Conservation (phyloP, 805 yeast genomes). For the Ogataea neopini region DNA sequence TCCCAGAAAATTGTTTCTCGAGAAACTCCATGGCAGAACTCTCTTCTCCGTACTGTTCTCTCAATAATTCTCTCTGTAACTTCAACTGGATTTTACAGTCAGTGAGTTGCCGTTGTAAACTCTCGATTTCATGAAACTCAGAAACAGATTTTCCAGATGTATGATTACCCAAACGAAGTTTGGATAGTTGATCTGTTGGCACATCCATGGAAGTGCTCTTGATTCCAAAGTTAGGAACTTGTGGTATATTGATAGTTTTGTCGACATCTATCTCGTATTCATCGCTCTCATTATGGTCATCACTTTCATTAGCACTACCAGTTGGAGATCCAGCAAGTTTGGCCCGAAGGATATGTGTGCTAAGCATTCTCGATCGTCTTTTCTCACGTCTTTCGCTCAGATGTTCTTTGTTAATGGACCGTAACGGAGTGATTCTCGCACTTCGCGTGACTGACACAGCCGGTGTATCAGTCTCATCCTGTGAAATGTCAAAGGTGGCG, state of each 20-base stretch:
- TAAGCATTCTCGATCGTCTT: slow-evolving; percentile 21
- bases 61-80: slow-evolving; percentile 33
- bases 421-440: not conserved
- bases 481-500: slow-evolving; percentile 12
- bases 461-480: not conserved
- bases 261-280: slow-evolving; percentile 20
- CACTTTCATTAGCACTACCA: slow-evolving; percentile 13
- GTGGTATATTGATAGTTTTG: slow-evolving; percentile 20
- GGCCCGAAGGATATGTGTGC: slow-evolving; percentile 16
- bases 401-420: slow-evolving; percentile 9
- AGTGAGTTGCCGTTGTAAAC: slow-evolving; percentile 33
- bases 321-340: slow-evolving; percentile 24
- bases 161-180: not conserved
- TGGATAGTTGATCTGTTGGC: not conserved
- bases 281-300: slow-evolving; percentile 8
- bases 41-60: slow-evolving; percentile 24
- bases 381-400: slow-evolving; percentile 21
- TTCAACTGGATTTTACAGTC: slow-evolving; percentile 37
- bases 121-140: slow-evolving; percentile 26
- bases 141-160: slow-evolving; percentile 14
- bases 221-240: slow-evolving; percentile 18
- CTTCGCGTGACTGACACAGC: not conserved
- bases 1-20: slow-evolving; percentile 14
- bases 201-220: slow-evolving; percentile 11
- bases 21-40: slow-evolving; percentile 18